These are phyloP conservation scores for Tritrichomonas musculus DNA, from an alignment of 208 protist species.

Conservation along the genomic window DNA sequence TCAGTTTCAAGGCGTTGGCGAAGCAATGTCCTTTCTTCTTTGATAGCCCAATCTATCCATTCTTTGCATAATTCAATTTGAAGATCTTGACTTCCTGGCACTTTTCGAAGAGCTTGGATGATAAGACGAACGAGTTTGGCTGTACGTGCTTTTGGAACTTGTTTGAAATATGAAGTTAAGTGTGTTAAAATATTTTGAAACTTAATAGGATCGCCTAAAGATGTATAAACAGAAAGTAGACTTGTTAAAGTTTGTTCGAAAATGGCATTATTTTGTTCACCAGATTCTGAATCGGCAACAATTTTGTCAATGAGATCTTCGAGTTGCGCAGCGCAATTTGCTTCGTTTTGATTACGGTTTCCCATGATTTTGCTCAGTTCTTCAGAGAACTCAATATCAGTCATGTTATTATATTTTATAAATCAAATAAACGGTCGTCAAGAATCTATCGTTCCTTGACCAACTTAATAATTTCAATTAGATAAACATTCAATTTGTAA, in stretches of 20 bases:
- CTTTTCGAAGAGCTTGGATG: conserved; percentile 54
- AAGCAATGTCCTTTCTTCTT: conserved; percentile 86
- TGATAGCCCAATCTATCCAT: conserved; percentile 80
- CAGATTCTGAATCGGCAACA: neutral
- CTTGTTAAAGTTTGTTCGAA: neutral
- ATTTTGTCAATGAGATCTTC: neutral
- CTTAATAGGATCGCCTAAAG: neutral
- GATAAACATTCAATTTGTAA: too few species aligned
- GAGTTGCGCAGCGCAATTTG: neutral
- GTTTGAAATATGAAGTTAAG: neutral
- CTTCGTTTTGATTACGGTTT: neutral
- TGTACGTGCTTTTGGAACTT: conserved; percentile 29
- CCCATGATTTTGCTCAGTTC: too few species aligned
- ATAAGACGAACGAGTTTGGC: conserved; percentile 53
- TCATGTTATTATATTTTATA: too few species aligned
- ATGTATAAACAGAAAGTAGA: neutral
- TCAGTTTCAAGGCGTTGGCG: conserved; percentile 80
- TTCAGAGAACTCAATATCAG: too few species aligned
- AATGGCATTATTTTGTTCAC: neutral
- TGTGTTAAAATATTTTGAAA: neutral
- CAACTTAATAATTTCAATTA: too few species aligned
- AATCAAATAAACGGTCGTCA: too few species aligned
- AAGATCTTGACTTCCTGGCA: conserved; percentile 64
- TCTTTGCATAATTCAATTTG: conserved; percentile 78
- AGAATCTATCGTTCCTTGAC: too few species aligned